Percentiles rank a stretch among this genome's conserved stretches.
phyloP scores from a whole-genome alignment of 202 grass and related monocot genomes.

The Setaria viridis region DNA sequence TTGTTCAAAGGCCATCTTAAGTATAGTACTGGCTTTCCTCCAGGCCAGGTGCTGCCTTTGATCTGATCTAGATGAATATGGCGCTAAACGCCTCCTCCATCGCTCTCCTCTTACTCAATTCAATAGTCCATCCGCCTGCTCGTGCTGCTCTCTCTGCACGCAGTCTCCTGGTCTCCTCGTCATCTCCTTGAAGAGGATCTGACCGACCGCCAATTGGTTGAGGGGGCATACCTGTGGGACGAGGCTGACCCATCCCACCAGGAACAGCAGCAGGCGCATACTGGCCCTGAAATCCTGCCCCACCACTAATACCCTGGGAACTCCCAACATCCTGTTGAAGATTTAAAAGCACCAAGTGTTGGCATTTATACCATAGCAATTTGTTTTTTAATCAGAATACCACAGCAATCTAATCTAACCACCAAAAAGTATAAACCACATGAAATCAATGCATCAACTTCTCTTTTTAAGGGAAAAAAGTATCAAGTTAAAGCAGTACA shows the following conservation, averaged over 20 bases:
- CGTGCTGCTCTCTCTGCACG: constrained; percentile 61
- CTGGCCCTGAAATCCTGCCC: constrained; percentile 66
- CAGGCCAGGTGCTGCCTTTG: not conserved
- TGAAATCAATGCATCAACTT: not conserved
- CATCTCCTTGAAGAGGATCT: constrained; percentile 67
- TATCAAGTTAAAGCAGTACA: constrained; percentile 10
- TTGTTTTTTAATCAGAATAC: not conserved
- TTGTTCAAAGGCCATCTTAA: not conserved
- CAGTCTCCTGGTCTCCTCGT: constrained; percentile 69
- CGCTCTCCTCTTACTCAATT: constrained; percentile 79
- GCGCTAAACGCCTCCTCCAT: constrained; percentile 81
- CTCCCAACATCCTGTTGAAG: constrained; percentile 66
- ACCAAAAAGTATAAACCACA: not conserved
- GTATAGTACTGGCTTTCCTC: not conserved
- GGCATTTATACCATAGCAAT: constrained; percentile 31
- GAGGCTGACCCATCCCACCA: constrained; percentile 69
- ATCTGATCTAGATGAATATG: constrained; percentile 66
- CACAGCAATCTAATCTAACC: constrained; percentile 9
- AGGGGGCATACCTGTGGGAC: constrained; percentile 65
- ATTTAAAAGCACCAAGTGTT: constrained; percentile 38
- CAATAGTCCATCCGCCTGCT: constrained; percentile 83
- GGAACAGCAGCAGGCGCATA: constrained; percentile 72
- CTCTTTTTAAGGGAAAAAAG: no score
- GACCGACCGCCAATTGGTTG: constrained; percentile 50
- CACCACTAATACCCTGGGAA: constrained; percentile 70